Evolutionary conservation across 805 yeast genomes (phyloP).

Genomic region (Zygoascus biomembranicola): DNA sequence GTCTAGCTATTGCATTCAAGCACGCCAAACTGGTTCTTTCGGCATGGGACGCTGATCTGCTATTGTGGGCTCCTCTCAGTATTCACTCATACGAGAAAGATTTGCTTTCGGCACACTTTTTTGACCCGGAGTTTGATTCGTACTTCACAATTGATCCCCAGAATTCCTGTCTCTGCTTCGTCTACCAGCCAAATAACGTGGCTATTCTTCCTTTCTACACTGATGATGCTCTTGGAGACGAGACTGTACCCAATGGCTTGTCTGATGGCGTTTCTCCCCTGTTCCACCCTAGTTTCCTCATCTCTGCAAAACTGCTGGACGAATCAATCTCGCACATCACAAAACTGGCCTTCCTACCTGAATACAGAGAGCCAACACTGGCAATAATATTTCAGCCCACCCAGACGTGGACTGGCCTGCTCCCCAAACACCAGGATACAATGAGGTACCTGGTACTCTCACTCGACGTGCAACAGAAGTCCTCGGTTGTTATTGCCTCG

Average conservation of each 20-base stretch:
- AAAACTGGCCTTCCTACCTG: conserved; percentile 62
- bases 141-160: conserved; percentile 56
- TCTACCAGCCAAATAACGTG: conserved; percentile 53
- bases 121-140: conserved; percentile 30
- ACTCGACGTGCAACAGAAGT: conserved; percentile 48
- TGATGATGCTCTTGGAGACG: conserved; percentile 25
- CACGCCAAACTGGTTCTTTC: conserved; percentile 72
- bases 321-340: conserved; percentile 51
- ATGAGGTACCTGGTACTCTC: conserved; percentile 56
- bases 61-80: conserved; percentile 60
- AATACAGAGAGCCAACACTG: conserved; percentile 76
- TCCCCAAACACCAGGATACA: conserved; percentile 55
- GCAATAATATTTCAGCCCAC: conserved; percentile 54
- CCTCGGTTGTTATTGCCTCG: conserved; percentile 61
- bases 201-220: conserved; percentile 61
- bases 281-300: conserved; percentile 48
- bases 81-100: conserved; percentile 80
- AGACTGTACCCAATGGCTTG: neutral
- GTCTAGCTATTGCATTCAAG: conserved; percentile 56
- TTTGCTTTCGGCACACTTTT: conserved; percentile 31
- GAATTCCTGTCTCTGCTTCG: conserved; percentile 40
- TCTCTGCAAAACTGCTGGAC: conserved; percentile 51
- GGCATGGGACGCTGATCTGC: conserved; percentile 52
- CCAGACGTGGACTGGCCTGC: conserved; percentile 72
- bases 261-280: conserved; percentile 20